Base-by-base conservation (phyloP, 495 filamentous ascomycete genomes). In the Parmelia sp. region DNA sequence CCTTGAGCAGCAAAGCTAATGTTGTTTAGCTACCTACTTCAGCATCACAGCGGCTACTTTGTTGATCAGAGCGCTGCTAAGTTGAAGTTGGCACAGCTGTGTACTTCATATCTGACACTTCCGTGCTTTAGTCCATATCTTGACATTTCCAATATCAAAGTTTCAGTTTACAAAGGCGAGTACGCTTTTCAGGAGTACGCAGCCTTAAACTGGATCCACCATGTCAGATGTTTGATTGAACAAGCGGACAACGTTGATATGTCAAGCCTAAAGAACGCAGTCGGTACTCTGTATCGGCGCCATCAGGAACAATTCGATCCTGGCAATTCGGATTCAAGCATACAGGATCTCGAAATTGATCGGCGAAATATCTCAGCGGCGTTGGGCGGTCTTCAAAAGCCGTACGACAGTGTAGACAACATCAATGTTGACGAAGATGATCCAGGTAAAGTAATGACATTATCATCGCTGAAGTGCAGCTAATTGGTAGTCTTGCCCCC, bases 51-150 rank as follows among this genome's bases (percentile, higher is more conserved):
- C 53, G 44, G 58, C 3, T 60, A 63, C 40, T 72, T 68, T 14
- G 44, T 72, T 44, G 12, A 72, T 44, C 17, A 29, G 31, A 11
- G 15, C 31, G 23, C 23, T 57, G 67, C 70, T 12, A 62, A 71
- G 39, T 31, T 65, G 3, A 64, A 64, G 9, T 65, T 72, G 47
- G 68, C 69, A 12, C 29, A 29, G 10, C 49, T 69, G 2, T 72
- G 69, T 39, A 63, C 47, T n/a, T 67, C 63, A 1, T 72, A 72
- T 10, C 66, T 72, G 37, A 69, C 66, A 10, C 68, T 71, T 29
- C 25, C 25, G 27, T 72, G 70, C 44, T 69, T 71, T 37, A n/a
- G 12, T 25, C 44, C 57, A 14, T 33, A 25, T 17, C 45, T 61
- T 31, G 39, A 45, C 21, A 8, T 29, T 4, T 25, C 36, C 21